phyloP scores from a whole-genome alignment of 2,329 filamentous ascomycete genomes.

The Triangularia setosa region DNA sequence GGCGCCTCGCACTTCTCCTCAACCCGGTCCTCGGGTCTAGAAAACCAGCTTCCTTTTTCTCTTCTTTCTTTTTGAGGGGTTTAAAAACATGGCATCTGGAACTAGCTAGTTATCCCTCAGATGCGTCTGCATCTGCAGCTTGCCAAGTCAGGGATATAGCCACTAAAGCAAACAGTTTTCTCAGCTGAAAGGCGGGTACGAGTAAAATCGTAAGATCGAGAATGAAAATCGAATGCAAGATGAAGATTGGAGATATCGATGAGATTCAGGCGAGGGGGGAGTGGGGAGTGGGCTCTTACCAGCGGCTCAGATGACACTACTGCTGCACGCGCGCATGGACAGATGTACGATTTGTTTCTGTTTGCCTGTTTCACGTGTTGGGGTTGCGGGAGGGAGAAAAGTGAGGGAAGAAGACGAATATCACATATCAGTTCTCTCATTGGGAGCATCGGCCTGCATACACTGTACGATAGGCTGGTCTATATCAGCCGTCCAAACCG shows the following conservation, averaged over 20 bases:
- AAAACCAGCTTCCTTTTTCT: neutral
- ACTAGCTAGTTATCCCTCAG: neutral
- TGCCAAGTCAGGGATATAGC: neutral
- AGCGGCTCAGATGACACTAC: neutral
- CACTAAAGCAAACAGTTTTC: neutral
- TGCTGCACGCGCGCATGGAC: neutral
- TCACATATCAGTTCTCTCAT: neutral
- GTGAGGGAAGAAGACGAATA: neutral
- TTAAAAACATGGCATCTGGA: neutral
- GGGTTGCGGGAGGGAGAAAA: neutral
- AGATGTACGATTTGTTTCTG: neutral
- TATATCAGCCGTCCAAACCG: neutral
- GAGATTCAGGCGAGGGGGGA: too few species aligned
- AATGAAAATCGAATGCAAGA: neutral
- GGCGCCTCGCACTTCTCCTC: neutral
- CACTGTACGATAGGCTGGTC: neutral
- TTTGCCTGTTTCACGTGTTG: neutral
- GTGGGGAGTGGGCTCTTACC: neutral
- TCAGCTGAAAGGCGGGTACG: neutral
- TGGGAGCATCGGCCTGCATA: neutral
- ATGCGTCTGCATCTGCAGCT: neutral
- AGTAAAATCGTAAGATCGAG: neutral
- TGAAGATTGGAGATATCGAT: neutral
- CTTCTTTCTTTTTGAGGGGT: neutral
- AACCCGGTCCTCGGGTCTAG: neutral